Percentiles rank a stretch among this genome's conserved stretches.
Conservation (phyloP, 495 filamentous ascomycete species). For the Xylaria curta region DNA sequence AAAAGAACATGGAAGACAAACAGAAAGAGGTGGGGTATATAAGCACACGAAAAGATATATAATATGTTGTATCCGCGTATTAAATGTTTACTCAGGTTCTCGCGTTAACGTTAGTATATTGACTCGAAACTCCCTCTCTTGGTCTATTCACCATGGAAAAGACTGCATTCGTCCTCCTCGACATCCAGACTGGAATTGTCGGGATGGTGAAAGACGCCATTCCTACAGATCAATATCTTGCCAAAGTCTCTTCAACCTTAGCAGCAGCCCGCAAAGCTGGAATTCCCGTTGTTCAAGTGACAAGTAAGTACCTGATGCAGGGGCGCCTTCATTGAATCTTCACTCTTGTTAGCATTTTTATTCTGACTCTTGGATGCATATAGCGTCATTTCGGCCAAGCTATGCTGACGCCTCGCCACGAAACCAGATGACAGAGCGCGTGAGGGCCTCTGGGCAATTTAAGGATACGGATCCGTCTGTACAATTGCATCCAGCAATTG, state of each 20-base stretch:
- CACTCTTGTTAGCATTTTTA: not conserved
- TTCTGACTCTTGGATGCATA: not conserved
- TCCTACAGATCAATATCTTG: conserved; percentile 34
- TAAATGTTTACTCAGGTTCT: not conserved
- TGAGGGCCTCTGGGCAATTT: conserved; percentile 31
- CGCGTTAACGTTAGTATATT: not conserved
- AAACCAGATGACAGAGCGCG: conserved; percentile 34
- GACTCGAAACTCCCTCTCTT: not conserved
- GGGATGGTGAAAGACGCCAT: conserved; percentile 23
- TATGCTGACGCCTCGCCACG: conserved; percentile 42
- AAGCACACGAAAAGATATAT: not conserved
- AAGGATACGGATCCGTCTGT: conserved; percentile 33
- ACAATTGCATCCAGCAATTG: conserved; percentile 38
- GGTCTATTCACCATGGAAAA: conserved; percentile 33
- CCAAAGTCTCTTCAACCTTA: conserved; percentile 36
- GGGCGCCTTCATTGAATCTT: not conserved
- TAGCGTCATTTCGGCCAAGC: conserved; percentile 43
- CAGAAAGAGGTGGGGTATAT: not conserved
- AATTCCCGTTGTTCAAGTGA: conserved; percentile 43
- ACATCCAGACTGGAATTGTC: conserved; percentile 45
- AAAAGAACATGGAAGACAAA: not conserved
- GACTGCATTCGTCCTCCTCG: conserved; percentile 47
- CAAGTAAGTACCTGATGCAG: not conserved
- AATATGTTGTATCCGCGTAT: not conserved
- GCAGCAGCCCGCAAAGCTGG: conserved; percentile 36